Conservation (phyloP, 768 basidiomycete species). For the Rhizopogon vinicolor region DNA sequence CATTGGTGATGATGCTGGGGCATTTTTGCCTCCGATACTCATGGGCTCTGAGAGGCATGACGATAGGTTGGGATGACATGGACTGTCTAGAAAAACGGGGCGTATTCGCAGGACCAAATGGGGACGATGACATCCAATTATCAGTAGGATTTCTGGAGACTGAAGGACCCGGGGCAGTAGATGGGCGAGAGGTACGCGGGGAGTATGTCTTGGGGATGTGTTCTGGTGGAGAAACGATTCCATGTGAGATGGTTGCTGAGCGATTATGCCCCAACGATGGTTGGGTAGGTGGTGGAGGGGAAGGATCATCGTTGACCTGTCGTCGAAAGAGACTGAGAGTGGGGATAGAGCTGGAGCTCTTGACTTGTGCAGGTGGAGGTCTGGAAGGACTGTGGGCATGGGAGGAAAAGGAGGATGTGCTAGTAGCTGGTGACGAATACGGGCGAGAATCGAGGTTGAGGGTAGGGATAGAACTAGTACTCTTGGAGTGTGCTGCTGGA, state of each 20-base stretch:
- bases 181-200: slow-evolving; percentile 5
- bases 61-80: slow-evolving; percentile 21
- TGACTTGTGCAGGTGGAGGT: not conserved
- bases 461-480: not conserved
- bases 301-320: not conserved
- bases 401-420: slow-evolving; percentile 4
- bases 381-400: not conserved
- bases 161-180: slow-evolving; percentile 4
- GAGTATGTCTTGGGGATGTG: slow-evolving; percentile 16
- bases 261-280: slow-evolving; percentile 17
- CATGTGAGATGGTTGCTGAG: slow-evolving; percentile 9
- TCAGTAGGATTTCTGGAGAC: slow-evolving; percentile 20
- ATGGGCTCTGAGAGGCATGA: slow-evolving; percentile 26
- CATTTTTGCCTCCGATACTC: slow-evolving; percentile 22
- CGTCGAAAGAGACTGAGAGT: slow-evolving; percentile 8
- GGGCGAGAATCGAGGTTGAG: not conserved
- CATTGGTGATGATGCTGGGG: not conserved
- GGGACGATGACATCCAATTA: slow-evolving; percentile 22
- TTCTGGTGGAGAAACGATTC: not conserved
- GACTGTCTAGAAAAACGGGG: slow-evolving; percentile 27
- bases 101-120: slow-evolving; percentile 23
- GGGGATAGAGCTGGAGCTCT: slow-evolving; percentile 9
- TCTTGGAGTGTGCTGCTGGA: not conserved
- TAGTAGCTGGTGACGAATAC: not conserved
- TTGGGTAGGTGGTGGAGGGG: slow-evolving; percentile 12